Percentiles rank a stretch among this genome's conserved stretches.
Evolutionary conservation across 169 alveolate species (phyloP).

Genomic region (Plasmodium ovale): DNA sequence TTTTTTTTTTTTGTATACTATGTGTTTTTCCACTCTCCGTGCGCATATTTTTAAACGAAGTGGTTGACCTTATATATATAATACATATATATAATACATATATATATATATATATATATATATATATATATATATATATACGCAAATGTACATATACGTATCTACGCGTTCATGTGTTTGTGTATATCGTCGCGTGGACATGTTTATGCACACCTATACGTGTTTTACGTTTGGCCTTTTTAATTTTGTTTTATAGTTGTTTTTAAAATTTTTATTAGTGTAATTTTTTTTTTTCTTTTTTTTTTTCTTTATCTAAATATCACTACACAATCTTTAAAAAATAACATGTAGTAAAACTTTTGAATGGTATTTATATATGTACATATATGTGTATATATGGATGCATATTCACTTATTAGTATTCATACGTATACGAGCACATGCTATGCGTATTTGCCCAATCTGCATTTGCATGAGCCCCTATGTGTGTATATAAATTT

Average conservation of each 20-base stretch:
- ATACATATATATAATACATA: background rate
- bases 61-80: background rate
- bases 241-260: conserved; percentile 75
- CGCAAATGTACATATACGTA: background rate
- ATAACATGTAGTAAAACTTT: conserved; percentile 10
- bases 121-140: too few species aligned
- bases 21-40: background rate
- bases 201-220: background rate
- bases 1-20: conserved; percentile 27
- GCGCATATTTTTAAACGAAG: background rate
- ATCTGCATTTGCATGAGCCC: background rate
- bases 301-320: conserved; percentile 29
- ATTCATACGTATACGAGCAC: too few species aligned
- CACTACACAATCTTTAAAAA: conserved; percentile 13
- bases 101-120: too few species aligned
- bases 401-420: too few species aligned
- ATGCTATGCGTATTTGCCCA: background rate
- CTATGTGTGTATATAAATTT: background rate
- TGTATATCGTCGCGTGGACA: background rate
- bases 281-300: conserved; percentile 11
- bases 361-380: conserved; percentile 7
- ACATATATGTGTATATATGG: background rate
- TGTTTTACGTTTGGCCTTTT: conserved; percentile 47
- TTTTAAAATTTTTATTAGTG: conserved; percentile 59
- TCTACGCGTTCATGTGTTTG: background rate